Base-by-base conservation (phyloP, 2,329 filamentous ascomycete species). In the Cladobotryum protrusum region DNA sequence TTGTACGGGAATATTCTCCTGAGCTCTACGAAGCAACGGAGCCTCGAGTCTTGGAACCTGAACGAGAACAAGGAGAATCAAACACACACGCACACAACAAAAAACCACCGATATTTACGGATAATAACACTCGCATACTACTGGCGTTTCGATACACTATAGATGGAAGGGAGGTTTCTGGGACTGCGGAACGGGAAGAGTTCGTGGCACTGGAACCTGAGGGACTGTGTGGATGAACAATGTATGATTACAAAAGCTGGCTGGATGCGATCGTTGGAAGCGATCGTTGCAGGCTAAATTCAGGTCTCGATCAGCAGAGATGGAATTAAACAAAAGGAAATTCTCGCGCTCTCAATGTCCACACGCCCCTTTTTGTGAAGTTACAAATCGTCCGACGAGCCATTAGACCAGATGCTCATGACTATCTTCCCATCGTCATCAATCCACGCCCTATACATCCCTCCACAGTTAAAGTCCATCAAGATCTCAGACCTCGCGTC, bases 361-460 rank as follows among this genome's bases (percentile, higher is more conserved):
- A 29, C 2, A 2, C 6, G 6, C 24, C 24, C 24, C 24, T 29
- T 8, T 29, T 29, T 29, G 24, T 29, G 24, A 29, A 29, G 24
- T 47, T 20, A 39, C 19, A 47, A 14, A 9, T 47, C 44, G 43
- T 64, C 64, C 33, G 57, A 44, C 3, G 53, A 57, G 0, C 58
- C 60, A 47, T 68, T 65, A 3, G 60, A 59, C 60, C 67, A 70
- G 33, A 68, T 54, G 48, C 78, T 76, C 61, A 82, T 79, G 19
- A 74, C 71, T 15, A 75, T 71, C 51, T 71, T 70, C 0, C 83
- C 85, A 1, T 78, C 62, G 4, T 83, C 77, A 54, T 87, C 79
- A 17, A 87, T 71, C 78, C 86, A 92, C 1, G 88, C 89, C 17
- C 89, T 77, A 62, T 90, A 93, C 87, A 96, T 91, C 0, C 90